Base-by-base conservation (phyloP, 2,329 filamentous ascomycete genomes). In the Rosellinia necatrix region DNA sequence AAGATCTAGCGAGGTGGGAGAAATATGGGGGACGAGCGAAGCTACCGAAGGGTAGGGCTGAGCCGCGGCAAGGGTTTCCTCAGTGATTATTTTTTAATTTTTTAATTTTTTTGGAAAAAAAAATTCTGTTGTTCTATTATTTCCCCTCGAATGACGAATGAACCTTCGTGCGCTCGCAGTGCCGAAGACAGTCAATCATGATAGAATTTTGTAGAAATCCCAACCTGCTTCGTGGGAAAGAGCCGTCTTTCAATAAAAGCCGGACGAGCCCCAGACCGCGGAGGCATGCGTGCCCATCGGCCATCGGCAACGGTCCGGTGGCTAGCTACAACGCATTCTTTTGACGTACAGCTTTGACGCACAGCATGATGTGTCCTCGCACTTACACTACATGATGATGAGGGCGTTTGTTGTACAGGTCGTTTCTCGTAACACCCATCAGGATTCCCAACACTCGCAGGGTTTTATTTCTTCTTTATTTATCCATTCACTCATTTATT, bases 321-420 rank as follows among this genome's bases (percentile, higher is more conserved):
- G 46, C 44, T 46, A 40, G 49, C n/a, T n/a, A n/a, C 41, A 58
- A 59, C 57, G 34, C 55, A 46, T 49, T 49, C 21, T 53, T 35
- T 53, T 35, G 35, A 57, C 30, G 58, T 47, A 60, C 54, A 57
- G 56, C 25, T 49, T 48, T 57, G 46, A 53, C 51, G 32, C 43
- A 43, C 49, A 37, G 25, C 35, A 47, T 56, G 42, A 54, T 49
- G 43, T 56, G 44, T 49, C 24, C 40, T 46, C 49, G 37, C 40
- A 32, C 27, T n/a, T n/a, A n/a, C n/a, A n/a, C n/a, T n/a, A n/a
- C n/a, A n/a, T n/a, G n/a, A n/a, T n/a, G n/a, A n/a, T n/a, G n/a
- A n/a, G n/a, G n/a, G n/a, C n/a, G n/a, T n/a, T n/a, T n/a, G n/a
- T n/a, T n/a, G n/a, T n/a, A n/a, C n/a, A n/a, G n/a, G n/a, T n/a